These are phyloP conservation scores for Diaporthe caulivora DNA, from an alignment of 2,329 filamentous ascomycete species.

Conservation along the genomic window DNA sequence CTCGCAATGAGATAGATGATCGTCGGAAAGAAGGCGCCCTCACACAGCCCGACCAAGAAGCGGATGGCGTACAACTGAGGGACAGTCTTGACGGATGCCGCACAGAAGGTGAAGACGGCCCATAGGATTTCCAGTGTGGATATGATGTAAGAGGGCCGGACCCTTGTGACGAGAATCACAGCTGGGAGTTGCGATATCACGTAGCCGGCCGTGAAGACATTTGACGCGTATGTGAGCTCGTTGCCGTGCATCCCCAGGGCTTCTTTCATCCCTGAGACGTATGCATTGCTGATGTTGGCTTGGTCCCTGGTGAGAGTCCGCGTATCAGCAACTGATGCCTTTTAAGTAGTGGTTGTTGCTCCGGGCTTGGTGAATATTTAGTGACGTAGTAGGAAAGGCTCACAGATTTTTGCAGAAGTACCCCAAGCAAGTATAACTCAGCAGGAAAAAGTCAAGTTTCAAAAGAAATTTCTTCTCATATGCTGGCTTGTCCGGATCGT, in stretches of 20 bases:
- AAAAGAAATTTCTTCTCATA: slow-evolving; percentile 40
- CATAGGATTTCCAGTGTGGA: slow-evolving; percentile 36
- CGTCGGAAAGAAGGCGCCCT: slow-evolving; percentile 40
- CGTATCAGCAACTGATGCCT: neutral
- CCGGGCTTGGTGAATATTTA: neutral
- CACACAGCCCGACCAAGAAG: slow-evolving; percentile 36
- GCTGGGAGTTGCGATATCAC: slow-evolving; percentile 37
- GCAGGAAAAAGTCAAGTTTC: slow-evolving; percentile 38
- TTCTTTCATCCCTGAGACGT: slow-evolving; percentile 39
- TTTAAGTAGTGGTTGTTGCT: neutral
- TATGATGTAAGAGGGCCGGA: slow-evolving; percentile 37
- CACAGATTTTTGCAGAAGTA: slow-evolving; percentile 40
- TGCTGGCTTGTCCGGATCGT: slow-evolving; percentile 46
- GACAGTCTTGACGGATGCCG: slow-evolving; percentile 36
- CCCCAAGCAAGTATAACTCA: slow-evolving; percentile 36
- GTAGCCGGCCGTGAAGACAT: slow-evolving; percentile 39
- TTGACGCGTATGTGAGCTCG: slow-evolving; percentile 33
- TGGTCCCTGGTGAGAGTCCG: neutral
- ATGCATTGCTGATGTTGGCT: slow-evolving; percentile 38
- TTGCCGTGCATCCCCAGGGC: slow-evolving; percentile 37
- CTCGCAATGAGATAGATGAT: slow-evolving; percentile 39
- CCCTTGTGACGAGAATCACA: slow-evolving; percentile 36
- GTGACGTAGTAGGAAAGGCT: neutral
- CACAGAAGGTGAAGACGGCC: slow-evolving; percentile 38
- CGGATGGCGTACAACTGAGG: slow-evolving; percentile 38